These are phyloP conservation scores for Chenopodium formosanum DNA, from an alignment of 148 eudicot genomes.

Conservation along the genomic window DNA sequence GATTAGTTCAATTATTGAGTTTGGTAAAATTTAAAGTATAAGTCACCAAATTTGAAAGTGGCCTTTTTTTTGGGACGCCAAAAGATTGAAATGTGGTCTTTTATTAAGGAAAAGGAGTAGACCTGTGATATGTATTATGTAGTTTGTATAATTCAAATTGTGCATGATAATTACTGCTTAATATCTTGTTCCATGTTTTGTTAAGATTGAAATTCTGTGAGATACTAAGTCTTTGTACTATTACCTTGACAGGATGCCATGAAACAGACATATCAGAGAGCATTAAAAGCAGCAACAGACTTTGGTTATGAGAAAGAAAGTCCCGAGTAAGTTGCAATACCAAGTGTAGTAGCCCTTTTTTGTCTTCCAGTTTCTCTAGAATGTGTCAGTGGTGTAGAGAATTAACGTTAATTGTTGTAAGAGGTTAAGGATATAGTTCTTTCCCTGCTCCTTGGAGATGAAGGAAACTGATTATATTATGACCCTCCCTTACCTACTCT, in stretches of 20 bases:
- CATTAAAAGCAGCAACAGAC: slow-evolving; percentile 85
- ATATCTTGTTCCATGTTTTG: not conserved
- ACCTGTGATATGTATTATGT: not conserved
- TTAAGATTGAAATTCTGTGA: slow-evolving; percentile 7
- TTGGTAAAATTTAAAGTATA: no score
- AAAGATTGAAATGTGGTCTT: not conserved
- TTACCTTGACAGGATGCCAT: slow-evolving; percentile 70
- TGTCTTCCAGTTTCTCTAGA: slow-evolving; percentile 3
- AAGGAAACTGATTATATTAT: not conserved
- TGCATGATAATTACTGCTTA: not conserved
- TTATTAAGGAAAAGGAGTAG: not conserved
- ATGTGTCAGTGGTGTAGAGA: not conserved
- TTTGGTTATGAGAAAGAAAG: slow-evolving; percentile 90
- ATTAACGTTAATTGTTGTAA: not conserved
- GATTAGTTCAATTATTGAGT: no score
- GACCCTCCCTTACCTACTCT: not conserved
- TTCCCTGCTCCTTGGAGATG: not conserved
- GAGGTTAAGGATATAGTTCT: not conserved
- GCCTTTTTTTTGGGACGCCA: not conserved
- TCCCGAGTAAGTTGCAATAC: slow-evolving; percentile 72
- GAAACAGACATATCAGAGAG: slow-evolving; percentile 90
- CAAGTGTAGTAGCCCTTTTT: not conserved
- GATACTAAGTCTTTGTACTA: slow-evolving; percentile 16
- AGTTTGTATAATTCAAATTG: not conserved
- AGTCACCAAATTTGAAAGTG: not conserved